Evolutionary conservation across 352 stramenopile genomes (phyloP), one percentile per base, ranked within the genome.

Genomic region (Pythium guiyangense): DNA sequence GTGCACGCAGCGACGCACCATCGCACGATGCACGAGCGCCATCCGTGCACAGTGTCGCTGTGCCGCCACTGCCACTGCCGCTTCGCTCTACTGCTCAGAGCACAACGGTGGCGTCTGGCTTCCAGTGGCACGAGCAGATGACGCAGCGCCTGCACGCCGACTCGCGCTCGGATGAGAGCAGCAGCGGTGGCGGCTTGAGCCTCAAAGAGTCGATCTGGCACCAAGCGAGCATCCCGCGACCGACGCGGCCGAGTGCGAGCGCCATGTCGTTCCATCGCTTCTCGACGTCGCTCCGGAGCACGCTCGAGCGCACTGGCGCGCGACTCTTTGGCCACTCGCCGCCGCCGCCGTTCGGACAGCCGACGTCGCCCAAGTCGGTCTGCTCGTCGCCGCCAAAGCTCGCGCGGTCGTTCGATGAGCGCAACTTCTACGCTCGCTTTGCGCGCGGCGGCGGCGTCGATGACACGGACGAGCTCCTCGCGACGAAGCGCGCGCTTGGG

Each of bases 351-450:
- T 62, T 35, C 50, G 40, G 52, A 52, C 31, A 44, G n/a, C 14
- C 69, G 14, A 84, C 76, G 22, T 86, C 76, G 10, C 76, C 76
- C 6, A 63, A 74, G 44, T 86, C 73, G 8, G 58, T 70, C 6
- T 76, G 67, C 17, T 66, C 69, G 17, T 66, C 71, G 26, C 76
- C 76, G 11, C 63, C 69, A 25, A 44, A 52, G 17, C 49, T 84
- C 4, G 63, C 76, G 3, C 65, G 69, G 2, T 64, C 59, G 4
- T 84, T 71, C 49, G 73, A 86, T 37, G 66, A 86, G 15, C 64
- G 68, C 11, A 56, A 62, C 3, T 86, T 84, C 43, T 86, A 84
- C 53, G 34, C 53, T 12, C 55, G 56, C 12, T 64, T 73, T 50
- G 60, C 46, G 0, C 60, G 53, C 18, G 37, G 54, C n/a, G 69